Conservation (phyloP, 345 rosid genomes). For the Brassica napus region Da-Ae NC_063435.1:5059001-5059500, state of each 20-base stretch:
- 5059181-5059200: conserved; percentile 26
- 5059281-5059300: neutral
- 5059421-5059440: conserved; percentile 60
- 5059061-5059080: conserved; percentile 2
- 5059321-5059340: neutral
- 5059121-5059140: neutral
- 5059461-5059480: conserved; percentile 77
- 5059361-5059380: neutral
- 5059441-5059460: conserved; percentile 83
- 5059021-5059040: conserved; percentile 22
- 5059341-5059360: conserved; percentile 15
- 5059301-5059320: neutral
- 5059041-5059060: conserved; percentile 24
- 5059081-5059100: conserved; percentile 16
- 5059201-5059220: conserved; percentile 18
- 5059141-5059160: conserved; percentile 19
- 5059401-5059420: conserved; percentile 56
- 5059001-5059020: conserved; percentile 24
- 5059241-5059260: neutral
- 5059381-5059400: conserved; percentile 67
- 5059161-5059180: conserved; percentile 24
- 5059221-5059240: conserved; percentile 21
- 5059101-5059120: conserved; percentile 5
- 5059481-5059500: conserved; percentile 64
- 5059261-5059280: neutral